These are phyloP conservation scores for Ceratocystis colombiana DNA, from an alignment of 2,329 filamentous ascomycete species.

Conservation along the genomic window DNA sequence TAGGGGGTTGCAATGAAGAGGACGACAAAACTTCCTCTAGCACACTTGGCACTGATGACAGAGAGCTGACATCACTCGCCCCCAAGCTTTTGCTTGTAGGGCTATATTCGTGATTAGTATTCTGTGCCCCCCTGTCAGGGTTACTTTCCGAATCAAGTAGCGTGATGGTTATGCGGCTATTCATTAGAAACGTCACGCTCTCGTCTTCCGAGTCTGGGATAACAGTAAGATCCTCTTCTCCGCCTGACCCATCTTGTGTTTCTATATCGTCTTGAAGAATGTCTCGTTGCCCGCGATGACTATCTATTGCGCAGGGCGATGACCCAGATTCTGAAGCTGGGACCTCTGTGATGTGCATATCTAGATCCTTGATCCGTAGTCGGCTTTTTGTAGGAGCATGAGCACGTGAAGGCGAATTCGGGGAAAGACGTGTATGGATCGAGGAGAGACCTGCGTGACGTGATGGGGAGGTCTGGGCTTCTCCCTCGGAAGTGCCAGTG, in stretches of 20 bases:
- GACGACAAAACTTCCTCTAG: background rate
- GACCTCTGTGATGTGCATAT: background rate
- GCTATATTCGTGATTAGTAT: background rate
- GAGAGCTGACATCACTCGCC: background rate
- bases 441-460: background rate
- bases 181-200: background rate
- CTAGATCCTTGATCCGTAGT: background rate
- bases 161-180: background rate
- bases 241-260: slow-evolving; percentile 21
- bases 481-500: slow-evolving; percentile 15
- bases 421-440: background rate
- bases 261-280: slow-evolving; percentile 22
- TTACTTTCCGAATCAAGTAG: background rate
- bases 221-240: slow-evolving; percentile 24
- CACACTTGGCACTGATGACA: background rate
- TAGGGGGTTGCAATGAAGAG: background rate
- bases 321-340: slow-evolving; percentile 10
- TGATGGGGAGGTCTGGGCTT: background rate
- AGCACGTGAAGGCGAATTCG: background rate
- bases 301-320: slow-evolving; percentile 18
- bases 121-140: background rate
- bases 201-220: slow-evolving; percentile 25
- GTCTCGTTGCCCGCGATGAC: slow-evolving; percentile 20
- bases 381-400: background rate
- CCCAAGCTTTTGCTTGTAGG: background rate